Base-by-base conservation (phyloP, 139 green algal species). In the Nannochloris sp. region DNA sequence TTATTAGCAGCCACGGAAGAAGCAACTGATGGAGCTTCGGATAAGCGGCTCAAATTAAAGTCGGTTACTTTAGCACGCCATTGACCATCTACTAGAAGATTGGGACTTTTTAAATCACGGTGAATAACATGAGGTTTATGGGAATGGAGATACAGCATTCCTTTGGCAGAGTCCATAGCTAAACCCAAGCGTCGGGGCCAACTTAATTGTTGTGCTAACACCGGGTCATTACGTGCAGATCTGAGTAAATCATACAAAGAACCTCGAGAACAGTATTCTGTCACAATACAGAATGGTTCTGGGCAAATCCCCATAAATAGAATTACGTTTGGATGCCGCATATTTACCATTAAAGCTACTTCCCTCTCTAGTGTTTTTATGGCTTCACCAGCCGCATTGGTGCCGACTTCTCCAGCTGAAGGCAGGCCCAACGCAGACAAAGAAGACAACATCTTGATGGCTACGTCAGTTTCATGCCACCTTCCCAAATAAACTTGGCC, bases 261-360 rank as follows among this genome's bases (percentile, higher is more conserved):
- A 32, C 82, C 82, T 10, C 67, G 67, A 2, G 74, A 47, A 45
- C 72, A 79, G 46, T 63, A 79, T 60, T 79, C 72, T n/a, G 72
- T 79, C 0, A 79, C 65, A n/a, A 79, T 54, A 38, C 58, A 67
- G 14, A 65, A 27, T 45, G 72, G 72, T 33, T 74, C 58, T n/a
- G 54, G 39, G 42, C 81, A 84, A 60, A 86, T 79, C 56, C 84
- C 77, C 74, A 88, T 77, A 72, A 84, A 89, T 33, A 84, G 67
- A 23, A 88, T 80, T 27, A 87, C 67, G 59, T 87, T 87, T 23
- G 77, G 81, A 58, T 86, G 79, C 15, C 74, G 58, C 68, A 87
- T 75, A 24, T 54, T 53, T 19, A 75, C 69, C 72, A 89, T 75
- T 39, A 87, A 78, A 27, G 60, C 54, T 15, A 82, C 81, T 73